phyloP scores from a whole-genome alignment of 176 grass and related monocot genomes.

The Triticum turgidum region DNA sequence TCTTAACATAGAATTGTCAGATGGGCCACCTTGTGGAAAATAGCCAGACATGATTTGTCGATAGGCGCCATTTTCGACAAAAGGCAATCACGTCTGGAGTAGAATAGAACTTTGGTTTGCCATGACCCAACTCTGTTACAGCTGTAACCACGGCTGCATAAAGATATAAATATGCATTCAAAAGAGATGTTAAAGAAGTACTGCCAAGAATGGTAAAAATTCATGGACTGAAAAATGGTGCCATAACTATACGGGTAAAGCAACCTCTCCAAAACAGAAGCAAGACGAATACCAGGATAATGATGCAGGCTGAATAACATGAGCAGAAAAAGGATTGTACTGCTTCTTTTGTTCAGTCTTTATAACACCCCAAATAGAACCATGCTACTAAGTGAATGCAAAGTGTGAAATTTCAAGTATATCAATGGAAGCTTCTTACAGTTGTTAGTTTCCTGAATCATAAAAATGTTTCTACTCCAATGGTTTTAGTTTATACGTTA shows the following conservation, averaged over 20 bases:
- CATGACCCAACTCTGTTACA: constrained; percentile 76
- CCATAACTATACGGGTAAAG: background rate
- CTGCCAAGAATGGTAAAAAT: background rate
- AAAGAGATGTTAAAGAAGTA: background rate
- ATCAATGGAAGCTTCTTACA: background rate
- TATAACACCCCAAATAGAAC: background rate
- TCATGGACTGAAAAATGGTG: background rate
- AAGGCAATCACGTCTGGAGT: constrained; percentile 86
- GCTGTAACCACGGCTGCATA: constrained; percentile 78
- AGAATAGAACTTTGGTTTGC: constrained; percentile 94
- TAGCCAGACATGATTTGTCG: constrained; percentile 82
- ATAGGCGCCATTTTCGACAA: constrained; percentile 83
- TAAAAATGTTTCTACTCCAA: background rate
- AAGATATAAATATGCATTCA: constrained; percentile 14
- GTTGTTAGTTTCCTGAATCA: constrained; percentile 1
- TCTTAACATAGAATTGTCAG: constrained; percentile 7
- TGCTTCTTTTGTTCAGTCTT: background rate
- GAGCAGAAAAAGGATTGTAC: background rate
- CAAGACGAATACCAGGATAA: background rate
- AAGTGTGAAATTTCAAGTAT: background rate
- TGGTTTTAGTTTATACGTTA: background rate
- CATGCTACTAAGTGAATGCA: background rate
- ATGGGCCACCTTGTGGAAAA: constrained; percentile 64
- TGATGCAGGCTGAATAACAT: background rate
- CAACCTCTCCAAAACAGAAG: background rate